Evolutionary conservation across 2,329 filamentous ascomycete genomes (phyloP).

Genomic region (Fusarium sp.): DNA sequence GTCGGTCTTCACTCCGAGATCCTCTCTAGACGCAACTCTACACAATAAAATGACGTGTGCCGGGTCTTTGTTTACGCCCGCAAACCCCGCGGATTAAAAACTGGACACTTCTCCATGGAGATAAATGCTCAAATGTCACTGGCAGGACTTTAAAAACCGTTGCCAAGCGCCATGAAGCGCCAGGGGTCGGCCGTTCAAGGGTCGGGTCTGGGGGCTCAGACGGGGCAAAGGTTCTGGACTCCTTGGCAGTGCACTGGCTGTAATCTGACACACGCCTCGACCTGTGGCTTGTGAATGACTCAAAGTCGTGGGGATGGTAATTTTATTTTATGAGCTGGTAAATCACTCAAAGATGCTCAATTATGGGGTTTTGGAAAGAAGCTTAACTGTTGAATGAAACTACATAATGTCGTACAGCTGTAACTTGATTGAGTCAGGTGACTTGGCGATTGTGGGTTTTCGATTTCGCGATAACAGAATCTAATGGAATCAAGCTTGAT

Average conservation of each 20-base stretch:
- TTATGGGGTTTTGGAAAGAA: neutral
- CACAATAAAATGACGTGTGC: constrained; percentile 1
- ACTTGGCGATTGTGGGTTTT: constrained; percentile 1
- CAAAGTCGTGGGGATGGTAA: neutral
- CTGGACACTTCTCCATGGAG: neutral
- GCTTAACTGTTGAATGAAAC: neutral
- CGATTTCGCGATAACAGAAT: neutral
- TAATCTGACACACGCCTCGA: neutral
- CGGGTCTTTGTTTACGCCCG: neutral
- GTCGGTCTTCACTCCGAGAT: neutral
- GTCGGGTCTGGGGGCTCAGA: constrained; percentile 10
- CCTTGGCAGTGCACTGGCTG: constrained; percentile 21
- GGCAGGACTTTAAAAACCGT: constrained; percentile 9
- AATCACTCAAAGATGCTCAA: neutral
- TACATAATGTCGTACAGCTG: neutral
- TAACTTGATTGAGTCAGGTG: constrained; percentile 2
- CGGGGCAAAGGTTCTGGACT: constrained; percentile 12
- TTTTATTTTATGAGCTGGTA: neutral
- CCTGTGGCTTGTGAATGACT: neutral
- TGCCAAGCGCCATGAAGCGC: constrained; percentile 28
- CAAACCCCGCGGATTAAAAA: constrained; percentile 1
- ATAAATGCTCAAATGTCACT: neutral
- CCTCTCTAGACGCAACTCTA: neutral
- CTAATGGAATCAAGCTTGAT: neutral
- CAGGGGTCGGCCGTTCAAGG: neutral